A percentile compares a stretch with the other conserved stretches of the same genome.
Evolutionary conservation across 768 basidiomycete genomes (phyloP).

Genomic region (Suillus occidentalis): DNA sequence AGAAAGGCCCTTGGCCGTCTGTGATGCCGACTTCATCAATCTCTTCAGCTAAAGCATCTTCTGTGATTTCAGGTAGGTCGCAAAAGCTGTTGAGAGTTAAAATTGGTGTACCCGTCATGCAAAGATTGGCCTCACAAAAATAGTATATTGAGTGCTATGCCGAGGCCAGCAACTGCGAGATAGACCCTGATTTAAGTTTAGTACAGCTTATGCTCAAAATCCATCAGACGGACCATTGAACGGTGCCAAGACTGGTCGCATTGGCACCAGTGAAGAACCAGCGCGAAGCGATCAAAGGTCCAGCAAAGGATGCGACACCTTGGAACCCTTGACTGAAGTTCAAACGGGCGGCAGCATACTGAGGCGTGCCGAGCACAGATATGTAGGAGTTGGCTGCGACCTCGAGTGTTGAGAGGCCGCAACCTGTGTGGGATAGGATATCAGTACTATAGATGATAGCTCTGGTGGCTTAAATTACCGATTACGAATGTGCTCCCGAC

Average conservation of each 20-base stretch:
- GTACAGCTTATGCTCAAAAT: background rate
- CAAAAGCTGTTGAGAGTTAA: slow-evolving; percentile 49
- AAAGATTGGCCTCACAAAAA: slow-evolving; percentile 51
- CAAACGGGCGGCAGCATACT: slow-evolving; percentile 71
- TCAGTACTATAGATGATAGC: background rate
- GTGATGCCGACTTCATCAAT: slow-evolving; percentile 42
- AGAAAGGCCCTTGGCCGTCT: slow-evolving; percentile 54
- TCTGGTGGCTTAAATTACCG: slow-evolving; percentile 34
- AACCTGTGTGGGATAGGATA: slow-evolving; percentile 33
- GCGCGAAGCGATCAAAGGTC: slow-evolving; percentile 72
- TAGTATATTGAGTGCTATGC: slow-evolving; percentile 56
- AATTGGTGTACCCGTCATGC: background rate
- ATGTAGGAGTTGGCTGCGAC: slow-evolving; percentile 84
- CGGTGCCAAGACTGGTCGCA: slow-evolving; percentile 58
- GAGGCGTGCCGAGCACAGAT: slow-evolving; percentile 62
- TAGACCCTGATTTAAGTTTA: slow-evolving; percentile 48
- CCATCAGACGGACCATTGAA: slow-evolving; percentile 51
- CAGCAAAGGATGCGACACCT: slow-evolving; percentile 70
- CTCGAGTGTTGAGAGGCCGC: slow-evolving; percentile 66
- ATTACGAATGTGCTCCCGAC: slow-evolving; percentile 74
- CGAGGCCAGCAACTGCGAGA: slow-evolving; percentile 63
- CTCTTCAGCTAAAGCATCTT: slow-evolving; percentile 58
- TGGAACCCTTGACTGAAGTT: slow-evolving; percentile 83
- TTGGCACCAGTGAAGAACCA: slow-evolving; percentile 75
- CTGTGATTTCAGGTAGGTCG: slow-evolving; percentile 67